Conservation (phyloP, 345 rosid species). For the Theobroma cacao region DNA sequence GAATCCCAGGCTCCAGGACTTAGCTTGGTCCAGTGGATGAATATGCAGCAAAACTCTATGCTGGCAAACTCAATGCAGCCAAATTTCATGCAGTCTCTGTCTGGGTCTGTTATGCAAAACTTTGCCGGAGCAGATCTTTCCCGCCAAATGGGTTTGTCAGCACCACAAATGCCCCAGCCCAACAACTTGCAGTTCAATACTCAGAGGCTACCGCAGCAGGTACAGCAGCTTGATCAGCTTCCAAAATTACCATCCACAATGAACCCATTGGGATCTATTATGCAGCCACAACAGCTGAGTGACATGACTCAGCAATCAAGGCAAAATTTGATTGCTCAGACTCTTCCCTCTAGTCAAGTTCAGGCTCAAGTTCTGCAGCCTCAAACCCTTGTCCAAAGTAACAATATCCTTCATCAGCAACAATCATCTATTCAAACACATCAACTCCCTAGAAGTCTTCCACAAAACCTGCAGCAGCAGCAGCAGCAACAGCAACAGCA, state of each 20-base stretch:
- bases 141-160: slow-evolving; percentile 29
- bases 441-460: slow-evolving; percentile 42
- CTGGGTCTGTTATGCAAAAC: slow-evolving; percentile 10
- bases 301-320: slow-evolving; percentile 44
- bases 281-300: slow-evolving; percentile 24
- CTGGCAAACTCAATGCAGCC: slow-evolving; percentile 48
- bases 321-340: slow-evolving; percentile 45
- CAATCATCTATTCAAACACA: slow-evolving; percentile 41
- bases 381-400: slow-evolving; percentile 38
- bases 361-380: slow-evolving; percentile 52
- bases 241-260: slow-evolving; percentile 25
- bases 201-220: slow-evolving; percentile 21
- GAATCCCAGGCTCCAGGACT: slow-evolving; percentile 73
- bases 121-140: slow-evolving; percentile 30
- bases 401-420: slow-evolving; percentile 34
- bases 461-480: slow-evolving; percentile 57
- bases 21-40: slow-evolving; percentile 92
- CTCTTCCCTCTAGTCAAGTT: slow-evolving; percentile 39
- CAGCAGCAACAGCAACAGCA: slow-evolving; percentile 45
- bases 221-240: slow-evolving; percentile 29
- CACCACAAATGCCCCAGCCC: slow-evolving; percentile 18
- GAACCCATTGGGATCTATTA: slow-evolving; percentile 2
- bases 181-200: slow-evolving; percentile 31
- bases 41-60: slow-evolving; percentile 71
- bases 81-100: slow-evolving; percentile 30